These are phyloP conservation scores for Colletotrichum coccodes DNA, from an alignment of 2,329 filamentous ascomycete species.

Conservation along the genomic window DNA sequence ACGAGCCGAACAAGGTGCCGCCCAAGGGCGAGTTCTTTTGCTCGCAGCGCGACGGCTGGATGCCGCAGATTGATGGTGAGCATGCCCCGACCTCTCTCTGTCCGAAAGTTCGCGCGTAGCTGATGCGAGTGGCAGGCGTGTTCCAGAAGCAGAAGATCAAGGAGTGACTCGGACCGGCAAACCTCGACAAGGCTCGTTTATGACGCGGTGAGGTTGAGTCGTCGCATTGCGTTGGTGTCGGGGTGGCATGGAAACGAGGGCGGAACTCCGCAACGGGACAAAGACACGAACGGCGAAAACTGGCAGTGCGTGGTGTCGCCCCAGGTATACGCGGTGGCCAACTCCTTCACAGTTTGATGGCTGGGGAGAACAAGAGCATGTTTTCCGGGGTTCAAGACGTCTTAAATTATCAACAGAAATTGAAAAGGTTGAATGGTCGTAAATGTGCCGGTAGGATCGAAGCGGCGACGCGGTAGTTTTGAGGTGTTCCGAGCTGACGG, in stretches of 20 bases:
- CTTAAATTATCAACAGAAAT: no score
- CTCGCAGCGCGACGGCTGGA: conserved; percentile 57
- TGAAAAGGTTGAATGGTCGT: not conserved
- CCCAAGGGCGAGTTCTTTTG: conserved; percentile 68
- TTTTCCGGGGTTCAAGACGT: not conserved
- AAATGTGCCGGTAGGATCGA: no score
- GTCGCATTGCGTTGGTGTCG: not conserved
- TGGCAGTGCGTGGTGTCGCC: not conserved
- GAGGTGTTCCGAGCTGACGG: not conserved
- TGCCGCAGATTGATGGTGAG: conserved; percentile 57
- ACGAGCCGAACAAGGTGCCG: conserved; percentile 57
- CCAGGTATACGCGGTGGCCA: not conserved
- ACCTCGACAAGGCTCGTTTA: not conserved
- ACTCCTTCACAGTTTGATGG: no score
- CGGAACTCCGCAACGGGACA: not conserved
- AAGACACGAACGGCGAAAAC: not conserved
- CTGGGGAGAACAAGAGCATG: no score
- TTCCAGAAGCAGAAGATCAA: conserved; percentile 21
- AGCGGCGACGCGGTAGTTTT: not conserved
- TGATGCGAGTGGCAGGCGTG: not conserved
- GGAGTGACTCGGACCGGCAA: not conserved
- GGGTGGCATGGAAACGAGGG: not conserved
- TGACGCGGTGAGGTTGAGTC: not conserved
- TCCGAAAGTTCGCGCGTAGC: no score
- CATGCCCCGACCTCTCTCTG: not conserved